Base-by-base conservation (phyloP, 2,329 filamentous ascomycete genomes). In the Diaporthe sp. region DNA sequence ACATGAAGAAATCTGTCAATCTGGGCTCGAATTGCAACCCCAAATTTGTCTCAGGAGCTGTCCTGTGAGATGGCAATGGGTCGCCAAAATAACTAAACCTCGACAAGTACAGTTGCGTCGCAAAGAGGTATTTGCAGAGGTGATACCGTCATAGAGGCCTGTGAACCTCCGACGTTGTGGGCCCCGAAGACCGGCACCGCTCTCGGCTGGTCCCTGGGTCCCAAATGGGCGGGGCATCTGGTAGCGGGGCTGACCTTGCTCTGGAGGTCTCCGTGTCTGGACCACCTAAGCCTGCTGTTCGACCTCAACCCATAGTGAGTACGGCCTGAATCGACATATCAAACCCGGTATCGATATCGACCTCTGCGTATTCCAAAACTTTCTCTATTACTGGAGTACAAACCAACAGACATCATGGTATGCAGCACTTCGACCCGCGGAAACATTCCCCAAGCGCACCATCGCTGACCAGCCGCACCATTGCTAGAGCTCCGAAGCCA, bases 401-500 rank as follows among this genome's bases (percentile, higher is more conserved):
- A 25, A 19, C n/a, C n/a, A 6, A 30, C 42, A 71, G 58, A 68
- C 33, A 74, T 25, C 30, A 76, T 76, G 74, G 74, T 76, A 76
- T 42, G 71, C 28, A 33, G 19, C 38, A n/a, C 19, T 40, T 25
- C 35, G 22, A 33, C 30, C 61, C 8, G n/a, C 42, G 19, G 17
- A 13, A 17, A n/a, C 30, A 28, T 1, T 22, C 47, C 25, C 40
- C 15, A 33, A 12, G 19, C 17, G n/a, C 33, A 13, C 64, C n/a
- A 15, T 54, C 15, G 47, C 64, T 54, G 33, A 68, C 64, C n/a
- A 40, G 33, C 33, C 28, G 15, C n/a, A 52, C 13, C 15, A 33
- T n/a, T 28, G 33, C 40, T 75, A 88, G 87, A 85, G 92, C 80
- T 97, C 96, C 82, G 96, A 98, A 88, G 92, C 95, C 76, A 90